phyloP scores from a whole-genome alignment of 2,329 filamentous ascomycete species.

The Fusarium oxysporum region DNA sequence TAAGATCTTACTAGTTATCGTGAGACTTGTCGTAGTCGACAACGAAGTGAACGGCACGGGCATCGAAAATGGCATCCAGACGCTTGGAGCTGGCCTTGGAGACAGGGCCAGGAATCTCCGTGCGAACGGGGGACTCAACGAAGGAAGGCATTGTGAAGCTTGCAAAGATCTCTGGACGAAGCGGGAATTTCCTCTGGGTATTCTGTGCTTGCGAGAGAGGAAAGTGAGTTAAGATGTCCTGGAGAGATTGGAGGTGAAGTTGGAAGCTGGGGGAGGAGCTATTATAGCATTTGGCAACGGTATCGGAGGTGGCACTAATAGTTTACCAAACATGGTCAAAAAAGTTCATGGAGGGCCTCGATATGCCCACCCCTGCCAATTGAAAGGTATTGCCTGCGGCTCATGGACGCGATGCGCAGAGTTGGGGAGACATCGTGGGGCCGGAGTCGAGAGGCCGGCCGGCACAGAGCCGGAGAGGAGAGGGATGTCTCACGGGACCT shows the following conservation, averaged over 20 bases:
- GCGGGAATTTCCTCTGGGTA: slow-evolving; percentile 26
- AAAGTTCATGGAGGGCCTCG: slow-evolving; percentile 35
- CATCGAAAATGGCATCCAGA: slow-evolving; percentile 63
- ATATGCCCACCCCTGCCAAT: slow-evolving; percentile 22
- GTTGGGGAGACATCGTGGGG: slow-evolving; percentile 38
- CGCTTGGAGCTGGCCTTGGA: slow-evolving; percentile 55
- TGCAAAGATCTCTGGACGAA: slow-evolving; percentile 13
- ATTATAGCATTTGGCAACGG: slow-evolving; percentile 44
- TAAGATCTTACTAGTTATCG: slow-evolving; percentile 58
- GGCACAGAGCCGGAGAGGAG: slow-evolving; percentile 42
- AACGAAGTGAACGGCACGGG: slow-evolving; percentile 63
- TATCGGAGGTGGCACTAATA: slow-evolving; percentile 32
- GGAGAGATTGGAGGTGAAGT: slow-evolving; percentile 23
- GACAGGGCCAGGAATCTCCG: slow-evolving; percentile 55
- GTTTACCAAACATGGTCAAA: slow-evolving; percentile 14
- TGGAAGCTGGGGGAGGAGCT: slow-evolving; percentile 37
- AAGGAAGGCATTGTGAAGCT: slow-evolving; percentile 49
- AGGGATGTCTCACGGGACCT: slow-evolving; percentile 41
- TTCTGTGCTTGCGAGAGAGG: slow-evolving; percentile 24
- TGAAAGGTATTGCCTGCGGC: slow-evolving; percentile 26
- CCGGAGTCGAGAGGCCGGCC: slow-evolving; percentile 44
- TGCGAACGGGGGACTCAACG: slow-evolving; percentile 50
- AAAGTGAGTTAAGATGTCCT: slow-evolving; percentile 34
- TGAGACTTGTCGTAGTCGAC: slow-evolving; percentile 64
- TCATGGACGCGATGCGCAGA: slow-evolving; percentile 32